Evolutionary conservation across 768 basidiomycete genomes (phyloP), one percentile per base, ranked within the genome.

Genomic region (Suillus variegatus): DNA sequence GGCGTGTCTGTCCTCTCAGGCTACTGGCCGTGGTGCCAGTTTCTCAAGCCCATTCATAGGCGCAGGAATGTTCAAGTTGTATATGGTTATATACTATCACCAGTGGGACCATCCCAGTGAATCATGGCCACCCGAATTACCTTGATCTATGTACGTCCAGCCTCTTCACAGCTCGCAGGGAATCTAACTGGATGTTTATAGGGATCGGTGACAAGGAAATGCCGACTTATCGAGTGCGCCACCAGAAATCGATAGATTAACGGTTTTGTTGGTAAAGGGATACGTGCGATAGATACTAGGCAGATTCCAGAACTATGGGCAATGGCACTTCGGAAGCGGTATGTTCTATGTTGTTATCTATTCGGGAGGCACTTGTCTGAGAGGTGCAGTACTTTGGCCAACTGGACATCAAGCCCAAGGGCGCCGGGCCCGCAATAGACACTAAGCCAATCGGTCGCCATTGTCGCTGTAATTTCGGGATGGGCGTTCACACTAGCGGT

Each of bases 401-500:
- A 43, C 60, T 70, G 20, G 67, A 68, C 76, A 73, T 74, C 71
- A 80, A 71, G 7, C 36, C 36, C 8, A 10, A 10, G 64, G 73
- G 64, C 64, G 71, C n/a, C 72, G 28, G 28, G 28, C 28, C 28
- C 28, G 74, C n/a, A 60, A 70, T 81, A 44, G 79, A 78, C 13
- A 81, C 78, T 13, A 81, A 82, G 72, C 76, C 72, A 65, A 81
- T 76, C 36, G 62, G 81, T 75, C 46, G 10, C 0, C 58, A 62
- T 56, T 62, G 61, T 32, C 36, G 8, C 36, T 32, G 46, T 64
- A 54, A 18, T n/a, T 55, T 20, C 12, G 12, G 32, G 32, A 13
- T 22, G 47, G 35, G 9, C 16, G 51, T 54, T 41, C 64, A 28
- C 35, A 18, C 49, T 32, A 25, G 43, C 18, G 40, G 18, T 47